Evolutionary conservation across 2,329 filamentous ascomycete genomes (phyloP).

Genomic region (Trichoderma polysporum): DNA sequence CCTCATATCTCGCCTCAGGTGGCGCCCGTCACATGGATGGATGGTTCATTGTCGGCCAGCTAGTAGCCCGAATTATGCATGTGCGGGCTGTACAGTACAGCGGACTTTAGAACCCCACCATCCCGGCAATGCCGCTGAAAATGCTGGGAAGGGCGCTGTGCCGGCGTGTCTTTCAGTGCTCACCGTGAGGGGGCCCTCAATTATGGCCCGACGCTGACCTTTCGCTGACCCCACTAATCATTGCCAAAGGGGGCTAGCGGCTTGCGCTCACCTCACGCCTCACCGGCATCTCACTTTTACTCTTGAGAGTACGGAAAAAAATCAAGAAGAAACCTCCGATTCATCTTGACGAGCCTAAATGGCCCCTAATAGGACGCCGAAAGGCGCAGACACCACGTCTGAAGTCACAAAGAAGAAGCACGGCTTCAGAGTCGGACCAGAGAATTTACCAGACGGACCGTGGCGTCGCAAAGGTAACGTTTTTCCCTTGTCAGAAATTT

Average conservation of each 20-base stretch:
- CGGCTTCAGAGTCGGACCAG: conserved; percentile 83
- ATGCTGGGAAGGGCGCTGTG: background rate
- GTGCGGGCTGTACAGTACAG: background rate
- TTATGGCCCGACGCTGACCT: background rate
- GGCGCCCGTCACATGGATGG: background rate
- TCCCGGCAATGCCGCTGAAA: conserved; percentile 7
- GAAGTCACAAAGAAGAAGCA: conserved; percentile 57
- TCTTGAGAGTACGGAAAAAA: background rate
- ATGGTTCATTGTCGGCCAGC: background rate
- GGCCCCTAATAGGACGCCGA: conserved; percentile 35
- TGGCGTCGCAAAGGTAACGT: conserved; percentile 71
- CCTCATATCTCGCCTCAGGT: background rate
- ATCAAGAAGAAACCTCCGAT: background rate
- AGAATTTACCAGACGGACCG: conserved; percentile 85
- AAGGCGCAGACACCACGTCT: conserved; percentile 33
- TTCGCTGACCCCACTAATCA: background rate
- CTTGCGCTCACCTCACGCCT: conserved; percentile 12
- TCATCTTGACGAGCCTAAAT: conserved; percentile 25
- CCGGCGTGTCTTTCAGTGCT: conserved; percentile 11
- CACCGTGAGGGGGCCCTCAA: background rate
- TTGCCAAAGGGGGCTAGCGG: background rate
- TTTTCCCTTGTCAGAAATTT: conserved; percentile 2
- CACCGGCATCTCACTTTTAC: conserved; percentile 10
- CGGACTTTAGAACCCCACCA: conserved; percentile 6
- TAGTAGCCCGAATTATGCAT: background rate